Percentiles rank a stretch among this genome's conserved stretches.
Evolutionary conservation across 768 basidiomycete genomes (phyloP).

Genomic region (Lentinus brumalis): DNA sequence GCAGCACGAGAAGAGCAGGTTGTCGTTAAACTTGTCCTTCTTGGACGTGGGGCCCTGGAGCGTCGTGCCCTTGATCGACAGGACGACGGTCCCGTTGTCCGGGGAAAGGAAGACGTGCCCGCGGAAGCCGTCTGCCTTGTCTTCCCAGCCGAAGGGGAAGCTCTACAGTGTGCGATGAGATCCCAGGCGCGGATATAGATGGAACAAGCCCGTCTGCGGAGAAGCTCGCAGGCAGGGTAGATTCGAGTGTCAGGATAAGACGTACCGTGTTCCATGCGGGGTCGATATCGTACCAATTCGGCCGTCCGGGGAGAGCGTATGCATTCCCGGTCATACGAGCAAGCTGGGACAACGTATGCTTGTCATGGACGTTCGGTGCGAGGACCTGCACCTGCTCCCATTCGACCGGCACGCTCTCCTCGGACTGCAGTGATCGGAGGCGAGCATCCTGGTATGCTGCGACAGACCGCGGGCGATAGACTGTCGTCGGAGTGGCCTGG

Average conservation of each 20-base stretch:
- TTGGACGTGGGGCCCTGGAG: constrained; percentile 83
- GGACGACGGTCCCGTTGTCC: constrained; percentile 79
- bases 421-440: constrained; percentile 47
- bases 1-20: constrained; percentile 88
- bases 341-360: constrained; percentile 78
- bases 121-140: constrained; percentile 71
- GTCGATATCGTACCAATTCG: constrained; percentile 84
- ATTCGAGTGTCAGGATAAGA: not conserved
- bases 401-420: constrained; percentile 52
- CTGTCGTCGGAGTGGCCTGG: constrained; percentile 52
- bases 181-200: not conserved
- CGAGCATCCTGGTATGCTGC: constrained; percentile 55
- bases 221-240: constrained; percentile 4
- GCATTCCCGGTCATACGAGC: constrained; percentile 90
- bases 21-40: constrained; percentile 94
- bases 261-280: constrained; percentile 62
- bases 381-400: constrained; percentile 72
- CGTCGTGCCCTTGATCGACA: constrained; percentile 91
- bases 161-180: constrained; percentile 46
- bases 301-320: constrained; percentile 70
- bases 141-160: constrained; percentile 81
- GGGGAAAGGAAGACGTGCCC: constrained; percentile 85
- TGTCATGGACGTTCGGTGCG: constrained; percentile 79
- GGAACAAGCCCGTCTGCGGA: not conserved
- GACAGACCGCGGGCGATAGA: constrained; percentile 61